Evolutionary conservation across 192 early-diverging fungal species (phyloP), one percentile per base, ranked within the genome.

Genomic region (Backusella psychrophila): DNA sequence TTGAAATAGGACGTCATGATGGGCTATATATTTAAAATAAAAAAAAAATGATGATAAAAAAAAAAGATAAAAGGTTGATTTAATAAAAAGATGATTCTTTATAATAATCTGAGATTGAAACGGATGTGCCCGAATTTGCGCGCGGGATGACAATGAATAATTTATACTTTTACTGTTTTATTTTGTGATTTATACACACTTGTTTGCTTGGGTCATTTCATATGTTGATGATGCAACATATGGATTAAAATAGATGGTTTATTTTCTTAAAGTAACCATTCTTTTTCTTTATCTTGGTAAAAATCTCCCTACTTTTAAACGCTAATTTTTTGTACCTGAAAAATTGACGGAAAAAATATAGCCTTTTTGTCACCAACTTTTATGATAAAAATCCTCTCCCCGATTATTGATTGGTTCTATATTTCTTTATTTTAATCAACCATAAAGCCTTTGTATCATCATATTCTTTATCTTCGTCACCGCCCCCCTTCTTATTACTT

Each of bases 1-100:
- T 53, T 46, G 7, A 72, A 53, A 53, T 49, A 72, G 11, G 49
- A 72, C n/a, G 35, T 23, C 68, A 69, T 69, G 36, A 42, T 59
- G 23, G 12, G 4, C 14, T 14, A 14, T 12, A 26, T 59, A 3
- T 23, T 1, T 59, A 59, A 12, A 59, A 63, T 3, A 3, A 56
- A 56, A 21, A 26, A 1, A 21, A 21, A 56, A 21, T n/a, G n/a
- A 56, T 11, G 3, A 29, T n/a, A 3, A 19, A 4, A 14, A 59
- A 59, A 59, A 56, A 11, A 56, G 9, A 53, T 53, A 53, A 12
- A 23, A 26, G 53, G 21, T 56, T 56, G 53, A 56, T 56, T 56
- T 29, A 33, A 33, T 33, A 33, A 33, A 33, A 33, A 33, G 33
- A n/a, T 33, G 33, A 3, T 12, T 59, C 4, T 59, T 59, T 6